Percentiles rank a stretch among this genome's conserved stretches.
Conservation (phyloP, 2,329 filamentous ascomycete genomes). For the Kalaharituber pfeilii region DNA sequence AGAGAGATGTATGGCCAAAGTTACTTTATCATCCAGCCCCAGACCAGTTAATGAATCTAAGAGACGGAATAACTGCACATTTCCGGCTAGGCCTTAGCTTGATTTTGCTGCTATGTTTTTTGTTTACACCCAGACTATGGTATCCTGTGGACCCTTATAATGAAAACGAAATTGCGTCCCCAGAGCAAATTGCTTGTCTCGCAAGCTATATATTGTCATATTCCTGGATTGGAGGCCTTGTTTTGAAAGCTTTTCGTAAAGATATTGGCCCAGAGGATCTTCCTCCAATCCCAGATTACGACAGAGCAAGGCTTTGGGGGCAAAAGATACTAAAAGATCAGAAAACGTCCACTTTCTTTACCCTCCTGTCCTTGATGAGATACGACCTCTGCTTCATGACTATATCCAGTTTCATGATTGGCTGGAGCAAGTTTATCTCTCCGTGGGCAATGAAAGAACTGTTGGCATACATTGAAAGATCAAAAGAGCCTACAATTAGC, state of each 20-base stretch:
- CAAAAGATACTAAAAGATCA: constrained; percentile 13
- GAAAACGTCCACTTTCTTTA: constrained; percentile 11
- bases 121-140: constrained; percentile 16
- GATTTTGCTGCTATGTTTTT: constrained; percentile 6
- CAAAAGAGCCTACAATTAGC: constrained; percentile 12
- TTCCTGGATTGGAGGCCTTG: constrained; percentile 11
- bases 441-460: constrained; percentile 15
- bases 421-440: constrained; percentile 13
- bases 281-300: constrained; percentile 14
- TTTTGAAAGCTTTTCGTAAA: constrained; percentile 9
- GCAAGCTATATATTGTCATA: constrained; percentile 15
- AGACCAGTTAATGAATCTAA: constrained; percentile 11
- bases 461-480: constrained; percentile 15
- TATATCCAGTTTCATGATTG: constrained; percentile 13
- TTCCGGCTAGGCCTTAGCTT: constrained; percentile 10
- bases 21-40: constrained; percentile 12
- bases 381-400: constrained; percentile 16
- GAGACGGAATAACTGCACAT: constrained; percentile 11
- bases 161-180: constrained; percentile 5
- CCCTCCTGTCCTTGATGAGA: constrained; percentile 12
- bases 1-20: constrained; percentile 17
- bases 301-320: constrained; percentile 15
- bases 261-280: constrained; percentile 14
- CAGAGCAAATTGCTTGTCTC: constrained; percentile 15
- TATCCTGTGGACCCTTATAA: constrained; percentile 17